A percentile compares a stretch with the other conserved stretches of the same genome.
Conservation (phyloP, 352 stramenopile genomes). For the Globisporangium iwayamae region DNA sequence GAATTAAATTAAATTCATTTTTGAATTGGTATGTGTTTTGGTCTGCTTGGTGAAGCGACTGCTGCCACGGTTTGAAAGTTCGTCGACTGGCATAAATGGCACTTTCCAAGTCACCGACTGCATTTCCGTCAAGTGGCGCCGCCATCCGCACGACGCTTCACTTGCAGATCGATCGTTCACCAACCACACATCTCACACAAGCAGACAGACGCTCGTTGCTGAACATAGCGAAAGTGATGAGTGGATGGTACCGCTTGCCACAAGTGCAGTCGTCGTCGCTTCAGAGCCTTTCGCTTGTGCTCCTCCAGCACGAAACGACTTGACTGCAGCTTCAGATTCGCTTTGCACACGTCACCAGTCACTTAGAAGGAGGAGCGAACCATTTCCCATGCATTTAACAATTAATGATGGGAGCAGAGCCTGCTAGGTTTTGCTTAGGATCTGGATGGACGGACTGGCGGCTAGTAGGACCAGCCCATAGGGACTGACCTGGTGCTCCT, state of each 20-base stretch:
- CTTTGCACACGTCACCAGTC: neutral
- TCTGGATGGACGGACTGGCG: no score
- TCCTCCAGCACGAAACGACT: neutral
- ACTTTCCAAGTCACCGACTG: neutral
- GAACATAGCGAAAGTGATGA: no score
- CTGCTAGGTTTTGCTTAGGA: no score
- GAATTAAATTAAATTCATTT: neutral
- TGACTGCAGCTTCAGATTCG: neutral
- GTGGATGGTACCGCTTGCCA: neutral
- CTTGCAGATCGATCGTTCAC: neutral
- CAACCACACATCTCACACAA: neutral
- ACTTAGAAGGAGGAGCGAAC: neutral
- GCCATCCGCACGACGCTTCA: neutral
- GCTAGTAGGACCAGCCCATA: no score
- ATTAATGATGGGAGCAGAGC: no score
- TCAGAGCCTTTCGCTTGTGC: neutral
- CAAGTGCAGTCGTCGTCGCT: neutral
- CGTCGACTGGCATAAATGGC: neutral
- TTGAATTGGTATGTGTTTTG: neutral
- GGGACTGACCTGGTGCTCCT: no score
- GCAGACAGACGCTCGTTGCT: neutral
- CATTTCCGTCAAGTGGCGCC: neutral
- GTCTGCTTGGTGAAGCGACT: slow-evolving; percentile 8
- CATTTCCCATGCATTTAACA: no score
- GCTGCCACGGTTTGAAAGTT: neutral